Evolutionary conservation across 1,284 basidiomycete species (phyloP).

Genomic region (Wolfiporia cocos): DNA sequence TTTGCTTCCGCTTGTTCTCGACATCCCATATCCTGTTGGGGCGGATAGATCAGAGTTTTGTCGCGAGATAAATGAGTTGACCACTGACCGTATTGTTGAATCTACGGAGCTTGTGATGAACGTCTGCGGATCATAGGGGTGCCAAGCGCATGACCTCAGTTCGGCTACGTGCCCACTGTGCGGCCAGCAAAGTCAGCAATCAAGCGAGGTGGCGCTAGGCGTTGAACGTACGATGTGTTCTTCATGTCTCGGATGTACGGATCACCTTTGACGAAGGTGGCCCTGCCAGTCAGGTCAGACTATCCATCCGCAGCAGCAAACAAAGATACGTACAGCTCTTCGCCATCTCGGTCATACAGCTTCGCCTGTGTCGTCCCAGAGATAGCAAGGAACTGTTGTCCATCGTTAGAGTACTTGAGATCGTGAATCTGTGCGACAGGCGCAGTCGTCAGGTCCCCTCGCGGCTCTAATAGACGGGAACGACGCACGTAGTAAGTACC

Average conservation of each 20-base stretch:
- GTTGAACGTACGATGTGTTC: slow-evolving; percentile 72
- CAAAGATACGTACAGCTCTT: slow-evolving; percentile 67
- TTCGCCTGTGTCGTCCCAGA: slow-evolving; percentile 86
- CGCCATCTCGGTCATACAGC: slow-evolving; percentile 85
- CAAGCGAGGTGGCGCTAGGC: slow-evolving; percentile 1
- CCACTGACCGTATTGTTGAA: slow-evolving; percentile 80
- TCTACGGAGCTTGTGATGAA: slow-evolving; percentile 96
- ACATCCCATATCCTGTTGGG: slow-evolving; percentile 84
- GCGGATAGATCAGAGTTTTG: not conserved
- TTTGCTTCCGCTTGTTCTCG: slow-evolving; percentile 85
- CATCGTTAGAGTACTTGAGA: slow-evolving; percentile 82
- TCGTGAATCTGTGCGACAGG: slow-evolving; percentile 69
- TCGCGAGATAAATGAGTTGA: no score
- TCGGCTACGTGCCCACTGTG: slow-evolving; percentile 91
- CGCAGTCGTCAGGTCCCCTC: slow-evolving; percentile 4
- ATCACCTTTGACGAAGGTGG: slow-evolving; percentile 91
- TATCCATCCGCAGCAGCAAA: slow-evolving; percentile 24
- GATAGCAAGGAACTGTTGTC: slow-evolving; percentile 80
- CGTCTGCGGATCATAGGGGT: slow-evolving; percentile 74
- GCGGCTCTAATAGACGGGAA: slow-evolving; percentile 8
- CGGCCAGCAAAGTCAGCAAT: slow-evolving; percentile 9
- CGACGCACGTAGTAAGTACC: slow-evolving; percentile 85
- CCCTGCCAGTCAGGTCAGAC: slow-evolving; percentile 55
- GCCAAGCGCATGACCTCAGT: slow-evolving; percentile 86
- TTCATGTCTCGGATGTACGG: slow-evolving; percentile 99